Evolutionary conservation across 345 rosid genomes (phyloP), one percentile per base, ranked within the genome.

Genomic region (Eutrema heterophyllum): DNA sequence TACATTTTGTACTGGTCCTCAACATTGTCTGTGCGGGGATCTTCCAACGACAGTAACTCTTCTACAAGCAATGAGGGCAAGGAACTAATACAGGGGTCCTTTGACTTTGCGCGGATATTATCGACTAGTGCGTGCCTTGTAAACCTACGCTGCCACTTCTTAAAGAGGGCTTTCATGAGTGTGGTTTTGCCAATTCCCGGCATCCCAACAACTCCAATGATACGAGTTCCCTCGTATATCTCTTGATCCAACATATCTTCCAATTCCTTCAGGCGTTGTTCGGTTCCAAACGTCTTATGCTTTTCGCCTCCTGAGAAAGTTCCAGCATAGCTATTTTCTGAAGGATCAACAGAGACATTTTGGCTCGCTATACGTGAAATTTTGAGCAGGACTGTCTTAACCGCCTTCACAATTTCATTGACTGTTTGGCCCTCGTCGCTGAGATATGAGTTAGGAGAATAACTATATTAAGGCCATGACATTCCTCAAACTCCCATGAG

Each of bases 361-460:
- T 56, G 46, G 55, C 65, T 45, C 21, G 21, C 63, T 5, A 54
- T 49, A 29, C 6, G 5, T 21, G 65, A 3, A 21, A 56, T 45
- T 1, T 33, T 24, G 3, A 18, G 10, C 55, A 69, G 33, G 10
- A 21, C 73, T 33, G 21, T 69, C 45, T 44, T 18, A 24, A 69
- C 65, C 4, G 43, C 64, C 46, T 5, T 57, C 9, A 57, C 73
- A 56, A 56, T 69, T 18, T 69, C 55, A 6, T 32, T 32, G 6
- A 69, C 8, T 57, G 4, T 69, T n/a, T 69, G 40, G 3, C 65
- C 30, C 56, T 69, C 73, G 0, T 8, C 10, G 12, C 73, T 69
- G 55, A 52, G 45, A 69, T 5, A 15, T 40, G 15, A 18, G 64
- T 18, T 9, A 58, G 26, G 29, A 32, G n/a, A n/a, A n/a, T n/a